Conservation (phyloP, 495 filamentous ascomycete species). For the Chaetomium fimeti region DNA sequence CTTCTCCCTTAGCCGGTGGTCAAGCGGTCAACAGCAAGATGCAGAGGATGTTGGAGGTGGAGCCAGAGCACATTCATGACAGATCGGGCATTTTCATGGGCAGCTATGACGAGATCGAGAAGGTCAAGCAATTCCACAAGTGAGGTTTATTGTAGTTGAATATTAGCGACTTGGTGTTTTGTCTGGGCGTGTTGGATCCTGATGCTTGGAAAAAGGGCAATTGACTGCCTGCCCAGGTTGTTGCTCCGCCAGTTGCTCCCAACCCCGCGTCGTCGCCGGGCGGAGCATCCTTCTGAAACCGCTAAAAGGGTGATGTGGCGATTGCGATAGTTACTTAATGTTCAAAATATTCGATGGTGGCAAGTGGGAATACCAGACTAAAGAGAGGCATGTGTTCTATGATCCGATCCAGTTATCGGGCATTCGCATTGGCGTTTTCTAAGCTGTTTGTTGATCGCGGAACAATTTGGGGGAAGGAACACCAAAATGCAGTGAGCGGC, state of each 20-base stretch:
- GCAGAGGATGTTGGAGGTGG: slow-evolving; percentile 83
- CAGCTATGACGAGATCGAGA: slow-evolving; percentile 90
- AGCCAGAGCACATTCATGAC: slow-evolving; percentile 93
- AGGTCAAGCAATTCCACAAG: slow-evolving; percentile 72
- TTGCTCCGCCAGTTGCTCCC: neutral
- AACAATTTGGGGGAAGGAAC: neutral
- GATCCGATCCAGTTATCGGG: neutral
- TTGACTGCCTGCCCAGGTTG: neutral
- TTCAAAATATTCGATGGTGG: neutral
- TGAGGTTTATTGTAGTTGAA: slow-evolving; percentile 20
- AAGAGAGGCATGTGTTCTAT: neutral
- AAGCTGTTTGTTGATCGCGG: neutral
- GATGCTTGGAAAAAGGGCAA: neutral
- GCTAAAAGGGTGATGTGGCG: neutral
- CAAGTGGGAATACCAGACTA: neutral
- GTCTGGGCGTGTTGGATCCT: neutral
- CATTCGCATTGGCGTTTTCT: neutral
- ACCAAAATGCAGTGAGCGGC: neutral
- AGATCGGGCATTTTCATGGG: slow-evolving; percentile 94
- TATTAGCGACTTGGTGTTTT: neutral
- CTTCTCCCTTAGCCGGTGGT: slow-evolving; percentile 64
- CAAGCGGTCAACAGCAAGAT: slow-evolving; percentile 86
- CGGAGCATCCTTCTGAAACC: neutral
- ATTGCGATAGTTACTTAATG: neutral
- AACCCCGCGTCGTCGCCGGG: neutral